Evolutionary conservation across 192 early-diverging fungal genomes (phyloP), one percentile per base, ranked within the genome.

Genomic region (Rhizoclosmatium sp.): DNA sequence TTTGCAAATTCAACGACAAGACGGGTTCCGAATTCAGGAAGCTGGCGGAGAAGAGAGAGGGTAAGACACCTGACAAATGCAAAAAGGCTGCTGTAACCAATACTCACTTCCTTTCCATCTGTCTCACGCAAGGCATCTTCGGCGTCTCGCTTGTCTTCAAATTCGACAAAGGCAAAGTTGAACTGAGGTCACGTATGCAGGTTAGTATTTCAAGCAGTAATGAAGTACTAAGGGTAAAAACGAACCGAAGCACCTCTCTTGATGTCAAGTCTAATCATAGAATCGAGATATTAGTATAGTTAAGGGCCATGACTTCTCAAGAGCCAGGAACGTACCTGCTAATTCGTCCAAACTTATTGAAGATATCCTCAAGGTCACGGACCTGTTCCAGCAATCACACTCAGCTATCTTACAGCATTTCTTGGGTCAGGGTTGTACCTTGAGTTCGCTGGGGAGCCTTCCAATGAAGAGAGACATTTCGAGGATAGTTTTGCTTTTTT

Each of bases 151-250:
- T 78, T 79, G 42, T 87, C 82, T 40, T 88, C 85, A 71, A 77
- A 89, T 59, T 86, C 87, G 46, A 89, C 83, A 76, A 89, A 89
- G 45, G 87, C 86, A 81, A 87, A 81, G 82, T 87, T 88, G 71
- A 39, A 81, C 61, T 78, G 68, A 41, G 75, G 82, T 42, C 16
- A 12, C 5, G 1, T 12, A 54, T 7, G 16, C 9, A 54, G 5
- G 51, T 54, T 7, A 54, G 51, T 12, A 12, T 54, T 7, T 16
- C 0, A 12, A 54, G 51, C 51, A 54, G 16, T 16, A 54, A 54
- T 16, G 16, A 54, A 0, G 16, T 7, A 1, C 5, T 12, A 54
- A 54, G 51, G 51, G 51, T 0, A 16, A 54, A 7, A 54, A 54
- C 9, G 9, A 12, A 54, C 51, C 51, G 51, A 54, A 54, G 51